These are phyloP conservation scores for Peronospora farinosa DNA, from an alignment of 352 stramenopile genomes.

Conservation along the genomic window DNA sequence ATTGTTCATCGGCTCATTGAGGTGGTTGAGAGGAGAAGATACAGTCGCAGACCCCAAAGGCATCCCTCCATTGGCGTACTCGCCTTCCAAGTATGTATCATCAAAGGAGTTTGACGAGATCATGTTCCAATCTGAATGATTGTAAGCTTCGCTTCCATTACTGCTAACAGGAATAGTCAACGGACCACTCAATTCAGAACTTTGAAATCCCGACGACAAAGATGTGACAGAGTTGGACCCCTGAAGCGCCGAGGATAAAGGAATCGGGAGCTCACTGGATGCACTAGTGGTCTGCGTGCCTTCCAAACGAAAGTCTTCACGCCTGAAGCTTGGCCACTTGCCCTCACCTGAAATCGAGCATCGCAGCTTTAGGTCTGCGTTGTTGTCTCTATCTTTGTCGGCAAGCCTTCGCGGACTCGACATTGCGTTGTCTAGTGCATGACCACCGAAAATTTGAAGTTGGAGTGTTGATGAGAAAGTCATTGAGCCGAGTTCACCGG, in stretches of 20 bases:
- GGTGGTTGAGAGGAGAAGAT: conserved; percentile 16
- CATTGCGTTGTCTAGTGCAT: conserved; percentile 27
- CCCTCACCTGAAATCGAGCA: conserved; percentile 19
- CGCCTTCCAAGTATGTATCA: conserved; percentile 31
- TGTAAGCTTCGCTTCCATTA: conserved; percentile 6
- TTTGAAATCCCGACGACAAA: conserved; percentile 2
- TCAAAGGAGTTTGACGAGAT: conserved; percentile 32
- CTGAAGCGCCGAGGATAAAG: not conserved
- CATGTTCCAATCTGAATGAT: conserved; percentile 28
- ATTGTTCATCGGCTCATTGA: conserved; percentile 30
- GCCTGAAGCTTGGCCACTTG: conserved; percentile 26
- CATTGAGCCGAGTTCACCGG: conserved; percentile 18
- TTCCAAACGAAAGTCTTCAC: conserved; percentile 11
- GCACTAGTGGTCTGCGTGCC: not conserved
- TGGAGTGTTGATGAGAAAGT: conserved; percentile 32
- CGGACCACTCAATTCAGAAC: conserved; percentile 2
- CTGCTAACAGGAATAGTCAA: conserved; percentile 11
- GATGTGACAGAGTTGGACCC: not conserved
- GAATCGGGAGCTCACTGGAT: conserved; percentile 5
- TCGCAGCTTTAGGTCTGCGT: conserved; percentile 11
- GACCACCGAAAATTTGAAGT: conserved; percentile 22
- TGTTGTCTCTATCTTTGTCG: conserved; percentile 11
- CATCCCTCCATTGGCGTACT: conserved; percentile 19
- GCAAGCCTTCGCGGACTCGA: conserved; percentile 10
- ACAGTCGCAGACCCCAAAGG: conserved; percentile 13